Conservation (phyloP, 1,284 basidiomycete genomes). For the Melampsora americana region DNA sequence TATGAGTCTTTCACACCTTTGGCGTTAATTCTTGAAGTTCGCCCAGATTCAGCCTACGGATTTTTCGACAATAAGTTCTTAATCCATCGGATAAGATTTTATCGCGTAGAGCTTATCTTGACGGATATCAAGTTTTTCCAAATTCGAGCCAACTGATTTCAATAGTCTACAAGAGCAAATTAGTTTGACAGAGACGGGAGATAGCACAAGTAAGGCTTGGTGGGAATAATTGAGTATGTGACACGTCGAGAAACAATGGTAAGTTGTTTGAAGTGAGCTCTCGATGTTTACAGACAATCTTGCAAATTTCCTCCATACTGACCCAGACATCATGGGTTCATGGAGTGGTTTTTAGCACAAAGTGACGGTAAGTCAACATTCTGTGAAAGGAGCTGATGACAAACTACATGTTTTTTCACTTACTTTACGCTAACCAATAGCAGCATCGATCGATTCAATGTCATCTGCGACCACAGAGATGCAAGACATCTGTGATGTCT, state of each 20-base stretch:
- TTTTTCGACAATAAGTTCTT: slow-evolving; percentile 58
- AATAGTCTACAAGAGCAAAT: slow-evolving; percentile 48
- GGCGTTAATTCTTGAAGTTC: slow-evolving; percentile 61
- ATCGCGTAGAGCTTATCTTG: slow-evolving; percentile 62
- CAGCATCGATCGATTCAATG: slow-evolving; percentile 31
- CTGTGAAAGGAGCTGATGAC: background rate
- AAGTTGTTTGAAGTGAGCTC: slow-evolving; percentile 74
- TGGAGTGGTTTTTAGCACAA: background rate
- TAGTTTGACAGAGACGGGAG: background rate
- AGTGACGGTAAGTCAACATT: background rate
- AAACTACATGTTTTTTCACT: slow-evolving; percentile 16
- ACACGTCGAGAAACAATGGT: slow-evolving; percentile 74
- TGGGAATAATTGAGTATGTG: slow-evolving; percentile 63
- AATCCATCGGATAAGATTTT: slow-evolving; percentile 65
- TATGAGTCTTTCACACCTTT: slow-evolving; percentile 47
- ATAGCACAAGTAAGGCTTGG: background rate
- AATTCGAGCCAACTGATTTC: slow-evolving; percentile 46
- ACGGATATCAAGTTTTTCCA: slow-evolving; percentile 65
- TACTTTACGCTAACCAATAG: slow-evolving; percentile 44
- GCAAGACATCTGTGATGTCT: slow-evolving; percentile 31
- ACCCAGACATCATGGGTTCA: background rate
- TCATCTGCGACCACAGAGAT: slow-evolving; percentile 22
- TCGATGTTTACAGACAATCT: slow-evolving; percentile 79
- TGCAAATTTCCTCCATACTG: slow-evolving; percentile 60
- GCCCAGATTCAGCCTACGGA: slow-evolving; percentile 64